Conservation (phyloP, 805 yeast species). For the Sugiyamaella floridensis region DNA sequence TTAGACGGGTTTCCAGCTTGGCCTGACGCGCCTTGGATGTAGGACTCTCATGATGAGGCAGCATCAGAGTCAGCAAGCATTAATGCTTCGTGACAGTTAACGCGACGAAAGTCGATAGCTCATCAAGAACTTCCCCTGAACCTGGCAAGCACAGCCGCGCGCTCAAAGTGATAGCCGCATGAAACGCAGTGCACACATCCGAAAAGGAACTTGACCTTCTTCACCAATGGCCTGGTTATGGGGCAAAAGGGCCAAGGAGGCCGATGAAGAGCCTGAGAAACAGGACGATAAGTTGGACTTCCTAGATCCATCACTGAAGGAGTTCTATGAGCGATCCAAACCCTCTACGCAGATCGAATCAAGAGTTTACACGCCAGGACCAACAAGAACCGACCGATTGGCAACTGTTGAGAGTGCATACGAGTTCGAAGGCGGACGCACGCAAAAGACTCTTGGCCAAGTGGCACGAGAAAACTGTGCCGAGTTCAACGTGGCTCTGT, state of each 20-base stretch:
- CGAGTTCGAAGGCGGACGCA: not conserved
- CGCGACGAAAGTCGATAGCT: not conserved
- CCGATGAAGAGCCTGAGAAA: not conserved
- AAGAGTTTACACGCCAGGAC: not conserved
- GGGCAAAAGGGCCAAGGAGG: not conserved
- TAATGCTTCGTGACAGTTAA: not conserved
- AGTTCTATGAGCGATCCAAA: conserved; percentile 14
- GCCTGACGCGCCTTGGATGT: conserved; percentile 6
- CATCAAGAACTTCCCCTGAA: not conserved
- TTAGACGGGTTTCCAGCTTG: conserved; percentile 13
- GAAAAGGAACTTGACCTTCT: not conserved
- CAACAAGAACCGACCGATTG: not conserved
- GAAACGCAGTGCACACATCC: not conserved
- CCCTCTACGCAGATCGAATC: conserved; percentile 12
- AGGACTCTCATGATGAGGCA: not conserved
- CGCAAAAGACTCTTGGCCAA: conserved; percentile 16
- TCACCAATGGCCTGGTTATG: not conserved
- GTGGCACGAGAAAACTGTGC: conserved; percentile 30
- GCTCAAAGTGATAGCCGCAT: not conserved
- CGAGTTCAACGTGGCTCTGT: conserved; percentile 25
- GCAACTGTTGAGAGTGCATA: not conserved
- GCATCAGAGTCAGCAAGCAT: not conserved
- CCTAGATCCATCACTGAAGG: conserved; percentile 12
- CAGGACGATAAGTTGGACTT: conserved; percentile 1
- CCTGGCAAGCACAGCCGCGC: not conserved